These are phyloP conservation scores for Rhizophagus prolifer DNA, from an alignment of 192 early-diverging fungal species.

Conservation along the genomic window DNA sequence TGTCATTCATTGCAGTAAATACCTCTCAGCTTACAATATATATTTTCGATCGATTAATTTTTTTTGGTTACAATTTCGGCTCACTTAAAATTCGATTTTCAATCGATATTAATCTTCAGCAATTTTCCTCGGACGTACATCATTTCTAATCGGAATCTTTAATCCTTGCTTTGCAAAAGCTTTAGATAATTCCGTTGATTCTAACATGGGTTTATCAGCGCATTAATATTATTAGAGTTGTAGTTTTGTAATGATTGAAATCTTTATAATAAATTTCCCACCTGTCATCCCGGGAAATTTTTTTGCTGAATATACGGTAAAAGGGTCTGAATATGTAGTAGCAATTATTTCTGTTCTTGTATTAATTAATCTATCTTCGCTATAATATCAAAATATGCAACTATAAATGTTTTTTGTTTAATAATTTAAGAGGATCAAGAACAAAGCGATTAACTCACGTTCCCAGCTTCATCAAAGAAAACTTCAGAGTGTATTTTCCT, in stretches of 20 bases:
- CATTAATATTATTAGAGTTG: constrained; percentile 5
- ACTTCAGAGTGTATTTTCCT: constrained; percentile 68
- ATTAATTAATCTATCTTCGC: constrained; percentile 47
- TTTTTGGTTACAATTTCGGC: background rate
- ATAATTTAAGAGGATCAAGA: background rate
- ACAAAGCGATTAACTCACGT: constrained; percentile 38
- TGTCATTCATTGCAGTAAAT: background rate
- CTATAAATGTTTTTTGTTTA: background rate
- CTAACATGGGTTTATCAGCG: constrained; percentile 37
- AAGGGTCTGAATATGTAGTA: constrained; percentile 60
- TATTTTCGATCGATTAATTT: background rate
- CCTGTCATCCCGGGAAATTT: constrained; percentile 86
- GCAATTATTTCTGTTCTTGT: constrained; percentile 53
- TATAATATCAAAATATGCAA: constrained; percentile 30
- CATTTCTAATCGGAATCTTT: constrained; percentile 78
- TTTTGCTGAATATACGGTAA: constrained; percentile 80
- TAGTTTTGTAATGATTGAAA: background rate
- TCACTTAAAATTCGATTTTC: background rate
- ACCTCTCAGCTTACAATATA: background rate
- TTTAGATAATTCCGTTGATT: constrained; percentile 76
- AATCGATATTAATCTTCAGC: constrained; percentile 12
- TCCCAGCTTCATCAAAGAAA: constrained; percentile 68
- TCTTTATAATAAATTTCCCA: constrained; percentile 26
- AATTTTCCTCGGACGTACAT: constrained; percentile 43
- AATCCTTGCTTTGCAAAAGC: constrained; percentile 76